Evolutionary conservation across 2,329 filamentous ascomycete species (phyloP), one percentile per base, ranked within the genome.

Genomic region (Aspergillus calidoustus): DNA sequence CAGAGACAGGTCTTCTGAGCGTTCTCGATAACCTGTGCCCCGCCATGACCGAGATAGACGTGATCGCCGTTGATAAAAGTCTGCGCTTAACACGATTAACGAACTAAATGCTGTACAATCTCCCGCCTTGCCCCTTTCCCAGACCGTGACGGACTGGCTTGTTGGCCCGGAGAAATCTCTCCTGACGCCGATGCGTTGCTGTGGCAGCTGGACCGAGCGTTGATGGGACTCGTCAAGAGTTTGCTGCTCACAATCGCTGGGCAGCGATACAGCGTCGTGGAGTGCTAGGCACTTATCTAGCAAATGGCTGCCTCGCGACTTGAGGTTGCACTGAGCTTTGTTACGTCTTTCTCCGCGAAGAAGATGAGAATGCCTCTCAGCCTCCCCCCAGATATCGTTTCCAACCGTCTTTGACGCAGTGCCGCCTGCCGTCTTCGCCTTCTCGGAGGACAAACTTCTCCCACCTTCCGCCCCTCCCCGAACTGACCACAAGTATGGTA

Each of bases 391-490:
- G 78, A 79, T 93, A 95, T 69, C 88, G 84, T 77, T 92, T 94
- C 92, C 92, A 96, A 2, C 91, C 91, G 71, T 93, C 89, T 65
- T 91, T 84, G 31, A 87, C 79, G 64, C 91, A 86, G 55, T 86
- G 81, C 49, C 88, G 83, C 66, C 86, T 87, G 9, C 91, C 91
- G 64, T 91, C 87, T 23, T 89, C 85, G 15, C 85, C 85, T 59
- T 89, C 84, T n/a, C 83, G 83, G 55, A 96, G 81, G 22, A 89
- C 81, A 70, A 96, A 97, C 64, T 90, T 93, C 80, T 97, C 93
- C 92, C 93, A 97, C 54, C 91, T 84, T 17, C 90, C 90, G 73
- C 95, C 91, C 62, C 85, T 84, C 0, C 93, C 93, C 1, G 91
- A 91, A 3, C 93, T 91, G 54, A 96, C 82, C 0, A 96, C 88